Evolutionary conservation across 2,329 filamentous ascomycete genomes (phyloP).

Genomic region (Knufia petricola): DNA sequence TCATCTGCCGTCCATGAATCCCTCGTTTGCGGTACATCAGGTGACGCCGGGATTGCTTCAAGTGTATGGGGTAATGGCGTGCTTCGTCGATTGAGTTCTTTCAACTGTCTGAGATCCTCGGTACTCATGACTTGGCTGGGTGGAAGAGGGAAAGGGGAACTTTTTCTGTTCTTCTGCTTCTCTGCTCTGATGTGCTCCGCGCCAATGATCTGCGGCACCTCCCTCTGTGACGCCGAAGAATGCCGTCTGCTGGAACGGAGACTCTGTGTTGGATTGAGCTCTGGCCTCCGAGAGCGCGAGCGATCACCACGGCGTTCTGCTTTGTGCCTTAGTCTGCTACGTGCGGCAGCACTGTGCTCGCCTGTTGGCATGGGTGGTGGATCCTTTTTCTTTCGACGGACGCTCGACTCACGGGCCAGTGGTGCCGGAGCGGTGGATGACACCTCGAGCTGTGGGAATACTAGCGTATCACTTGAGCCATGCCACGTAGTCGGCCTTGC

Average conservation of each 20-base stretch:
- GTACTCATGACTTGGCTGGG: neutral
- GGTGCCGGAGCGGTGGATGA: neutral
- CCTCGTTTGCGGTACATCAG: neutral
- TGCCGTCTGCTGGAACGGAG: neutral
- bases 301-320: neutral
- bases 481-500: neutral
- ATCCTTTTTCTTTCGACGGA: neutral
- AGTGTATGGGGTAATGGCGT: neutral
- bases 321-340: neutral
- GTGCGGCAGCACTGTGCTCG: conserved; percentile 6
- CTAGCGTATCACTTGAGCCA: neutral
- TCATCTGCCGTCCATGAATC: neutral
- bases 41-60: neutral
- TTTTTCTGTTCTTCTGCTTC: neutral
- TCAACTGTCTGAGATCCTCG: neutral
- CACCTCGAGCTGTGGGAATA: neutral
- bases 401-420: neutral
- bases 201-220: neutral
- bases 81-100: neutral
- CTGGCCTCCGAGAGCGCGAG: neutral
- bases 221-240: neutral
- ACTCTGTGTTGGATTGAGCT: neutral
- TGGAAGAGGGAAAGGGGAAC: neutral
- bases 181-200: neutral
- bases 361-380: neutral